Percentiles rank a stretch among this genome's conserved stretches.
phyloP scores from a whole-genome alignment of 129 eudicot genomes.

The Flaveria linearis region DNA sequence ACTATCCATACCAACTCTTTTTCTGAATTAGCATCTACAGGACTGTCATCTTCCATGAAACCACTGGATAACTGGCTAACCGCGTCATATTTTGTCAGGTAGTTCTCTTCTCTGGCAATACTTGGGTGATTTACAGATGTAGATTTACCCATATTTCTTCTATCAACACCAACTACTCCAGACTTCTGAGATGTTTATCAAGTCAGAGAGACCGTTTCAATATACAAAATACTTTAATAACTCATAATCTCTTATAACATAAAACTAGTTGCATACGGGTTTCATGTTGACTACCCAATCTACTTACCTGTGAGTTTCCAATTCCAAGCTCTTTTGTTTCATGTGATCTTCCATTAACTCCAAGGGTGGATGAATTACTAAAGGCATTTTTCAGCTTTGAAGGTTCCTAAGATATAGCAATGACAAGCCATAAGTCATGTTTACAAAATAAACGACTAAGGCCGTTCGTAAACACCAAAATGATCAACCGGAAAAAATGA shows the following conservation, averaged over 20 bases:
- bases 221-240: conserved; percentile 6
- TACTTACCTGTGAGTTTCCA: conserved; percentile 30
- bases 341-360: conserved; percentile 40
- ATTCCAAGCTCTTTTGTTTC: conserved; percentile 13
- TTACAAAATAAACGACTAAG: background rate
- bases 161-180: conserved; percentile 40
- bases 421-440: background rate
- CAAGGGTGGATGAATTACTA: conserved; percentile 32
- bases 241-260: background rate
- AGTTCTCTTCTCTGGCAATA: conserved; percentile 40
- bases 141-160: conserved; percentile 27
- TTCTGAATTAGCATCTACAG: conserved; percentile 87
- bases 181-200: conserved; percentile 36
- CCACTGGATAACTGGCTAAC: conserved; percentile 49
- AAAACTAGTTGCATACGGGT: conserved; percentile 4
- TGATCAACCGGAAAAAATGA: background rate
- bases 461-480: background rate
- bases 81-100: conserved; percentile 49
- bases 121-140: conserved; percentile 29
- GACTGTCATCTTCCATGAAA: conserved; percentile 47
- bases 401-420: conserved; percentile 24
- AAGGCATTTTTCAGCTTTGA: conserved; percentile 36
- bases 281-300: conserved; percentile 15
- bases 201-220: conserved; percentile 13
- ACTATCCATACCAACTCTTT: conserved; percentile 75